Base-by-base conservation (phyloP, 1,284 basidiomycete species). In the Melampsora americana region DNA sequence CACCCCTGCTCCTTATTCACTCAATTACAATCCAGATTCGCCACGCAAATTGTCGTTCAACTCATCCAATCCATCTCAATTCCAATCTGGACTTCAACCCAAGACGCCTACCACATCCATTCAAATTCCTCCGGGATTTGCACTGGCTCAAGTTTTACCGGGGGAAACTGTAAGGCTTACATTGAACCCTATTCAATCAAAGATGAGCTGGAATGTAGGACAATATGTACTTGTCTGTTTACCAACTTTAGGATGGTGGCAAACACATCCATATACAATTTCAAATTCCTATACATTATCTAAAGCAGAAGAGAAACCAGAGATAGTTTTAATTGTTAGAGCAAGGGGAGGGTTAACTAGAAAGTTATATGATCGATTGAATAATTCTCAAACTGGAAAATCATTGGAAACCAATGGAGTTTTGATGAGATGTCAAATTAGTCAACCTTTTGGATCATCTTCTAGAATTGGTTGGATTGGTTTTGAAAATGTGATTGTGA, bases 181-280 rank as follows among this genome's bases (percentile, higher is more conserved):
- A 0, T 84, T 92, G 53, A 86, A 86, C 0, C 86, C 86, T 66
- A 82, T 90, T 68, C 50, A 53, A 53, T 18, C 18, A 20, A 83
- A 85, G 0, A 74, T 93, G 60, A 78, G 79, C 67, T 93, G 91
- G 91, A 86, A 87, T 5, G 89, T 92, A 0, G 92, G 92, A 5
- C 90, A 92, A 81, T 89, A 91, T 82, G 88, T 93, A 79, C 86
- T 91, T 28, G 86, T 94, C 77, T 88, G 86, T 77, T 84, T 93
- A 6, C 92, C 92, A 0, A 86, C 86, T 26, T 85, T 94, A 14
- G 88, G 89, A 7, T 85, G 84, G 61, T 85, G 89, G 81, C 87
- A 89, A 66, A 87, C 88, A 2, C 92, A 94, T 81, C 92, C 92
- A 0, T 94, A 93, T 83, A 93, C 92, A 0, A 89, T 89, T 77